Conservation (phyloP, 139 green algal genomes). For the Chlorella sp. region DNA sequence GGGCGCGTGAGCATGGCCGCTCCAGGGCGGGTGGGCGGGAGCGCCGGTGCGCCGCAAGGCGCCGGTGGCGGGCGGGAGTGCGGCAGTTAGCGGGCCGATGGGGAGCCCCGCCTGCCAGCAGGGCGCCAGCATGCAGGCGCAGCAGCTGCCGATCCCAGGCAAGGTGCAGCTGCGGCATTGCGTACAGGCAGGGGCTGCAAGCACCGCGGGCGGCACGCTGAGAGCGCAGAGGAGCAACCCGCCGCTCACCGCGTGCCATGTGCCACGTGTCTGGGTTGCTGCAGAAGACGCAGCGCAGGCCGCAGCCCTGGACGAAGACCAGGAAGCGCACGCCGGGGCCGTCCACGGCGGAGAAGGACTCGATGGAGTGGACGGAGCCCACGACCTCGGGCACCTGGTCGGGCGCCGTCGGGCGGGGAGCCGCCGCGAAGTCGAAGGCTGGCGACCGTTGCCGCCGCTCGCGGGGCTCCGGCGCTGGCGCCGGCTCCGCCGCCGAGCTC, state of each 20-base stretch:
- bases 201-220: neutral
- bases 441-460: too few species aligned
- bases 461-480: too few species aligned
- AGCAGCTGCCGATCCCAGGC: too few species aligned
- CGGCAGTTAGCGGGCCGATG: too few species aligned
- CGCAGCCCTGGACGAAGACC: slow-evolving; percentile 75
- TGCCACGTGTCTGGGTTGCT: slow-evolving; percentile 58
- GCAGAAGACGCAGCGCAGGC: slow-evolving; percentile 79
- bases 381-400: slow-evolving; percentile 40
- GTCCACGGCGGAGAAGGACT: slow-evolving; percentile 66
- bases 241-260: neutral
- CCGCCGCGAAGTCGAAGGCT: slow-evolving; percentile 4
- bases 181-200: neutral
- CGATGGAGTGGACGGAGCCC: slow-evolving; percentile 57
- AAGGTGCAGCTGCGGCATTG: neutral
- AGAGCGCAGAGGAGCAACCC: too few species aligned
- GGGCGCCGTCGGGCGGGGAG: neutral
- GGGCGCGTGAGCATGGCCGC: neutral
- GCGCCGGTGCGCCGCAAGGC: too few species aligned
- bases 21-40: too few species aligned
- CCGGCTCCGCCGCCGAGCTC: too few species aligned
- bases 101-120: too few species aligned
- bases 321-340: slow-evolving; percentile 70
- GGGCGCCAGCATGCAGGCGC: too few species aligned
- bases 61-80: too few species aligned